Conservation (phyloP, 2,329 filamentous ascomycete genomes). For the Arthrobotrys sinensis region DNA sequence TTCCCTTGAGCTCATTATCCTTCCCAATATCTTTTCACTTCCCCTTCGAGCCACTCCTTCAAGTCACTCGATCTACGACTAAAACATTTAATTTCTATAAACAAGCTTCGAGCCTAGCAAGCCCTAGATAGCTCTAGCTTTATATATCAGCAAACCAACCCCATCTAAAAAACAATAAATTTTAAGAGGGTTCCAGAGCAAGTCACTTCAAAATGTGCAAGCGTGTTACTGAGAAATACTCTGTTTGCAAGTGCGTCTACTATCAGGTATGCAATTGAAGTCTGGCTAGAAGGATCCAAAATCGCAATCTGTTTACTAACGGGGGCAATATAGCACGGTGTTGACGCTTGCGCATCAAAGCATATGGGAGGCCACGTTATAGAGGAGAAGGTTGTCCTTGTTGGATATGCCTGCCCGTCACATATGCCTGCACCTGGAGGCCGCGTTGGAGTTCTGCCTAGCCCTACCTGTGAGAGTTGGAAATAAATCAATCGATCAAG, state of each 20-base stretch:
- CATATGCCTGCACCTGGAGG: slow-evolving; percentile 68
- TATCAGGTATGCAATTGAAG: slow-evolving; percentile 71
- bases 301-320: slow-evolving; percentile 31
- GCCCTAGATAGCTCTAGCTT: slow-evolving; percentile 41
- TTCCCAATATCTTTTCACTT: slow-evolving; percentile 12
- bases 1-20: slow-evolving; percentile 20
- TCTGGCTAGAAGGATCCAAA: slow-evolving; percentile 45
- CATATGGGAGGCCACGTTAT: slow-evolving; percentile 80
- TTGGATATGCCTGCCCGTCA: slow-evolving; percentile 82
- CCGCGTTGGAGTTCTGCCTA: slow-evolving; percentile 53
- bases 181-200: slow-evolving; percentile 44
- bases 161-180: slow-evolving; percentile 11
- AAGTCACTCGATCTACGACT: slow-evolving; percentile 39
- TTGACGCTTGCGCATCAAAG: slow-evolving; percentile 85
- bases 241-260: slow-evolving; percentile 89
- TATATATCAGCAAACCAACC: slow-evolving; percentile 23
- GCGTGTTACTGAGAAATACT: slow-evolving; percentile 86
- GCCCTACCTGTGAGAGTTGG: slow-evolving; percentile 55
- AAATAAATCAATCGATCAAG: slow-evolving; percentile 33
- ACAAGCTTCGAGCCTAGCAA: slow-evolving; percentile 22
- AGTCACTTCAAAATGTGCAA: slow-evolving; percentile 79
- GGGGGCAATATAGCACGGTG: slow-evolving; percentile 73
- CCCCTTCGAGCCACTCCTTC: slow-evolving; percentile 27
- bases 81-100: slow-evolving; percentile 35
- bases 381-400: slow-evolving; percentile 82